These are phyloP conservation scores for Suhomyces canberraensis DNA, from an alignment of 805 yeast species.

Conservation along the genomic window DNA sequence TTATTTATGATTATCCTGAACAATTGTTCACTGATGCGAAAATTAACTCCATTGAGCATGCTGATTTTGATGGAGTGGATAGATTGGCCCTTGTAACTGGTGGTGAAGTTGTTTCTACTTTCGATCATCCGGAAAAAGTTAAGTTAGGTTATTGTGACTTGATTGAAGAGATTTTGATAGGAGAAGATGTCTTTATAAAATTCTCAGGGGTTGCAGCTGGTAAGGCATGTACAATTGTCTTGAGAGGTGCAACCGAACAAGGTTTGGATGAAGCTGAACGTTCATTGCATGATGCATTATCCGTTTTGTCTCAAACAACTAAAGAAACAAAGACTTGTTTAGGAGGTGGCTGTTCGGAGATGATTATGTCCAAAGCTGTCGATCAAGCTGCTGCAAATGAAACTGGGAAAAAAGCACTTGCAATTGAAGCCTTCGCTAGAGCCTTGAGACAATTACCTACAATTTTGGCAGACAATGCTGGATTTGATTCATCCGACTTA, in stretches of 20 bases:
- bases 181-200: conserved; percentile 86
- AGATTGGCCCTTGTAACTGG: conserved; percentile 95
- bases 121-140: conserved; percentile 85
- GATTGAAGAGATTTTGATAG: conserved; percentile 90
- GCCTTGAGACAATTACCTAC: conserved; percentile 95
- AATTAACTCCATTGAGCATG: conserved; percentile 93
- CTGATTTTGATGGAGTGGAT: conserved; percentile 97
- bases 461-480: conserved; percentile 95
- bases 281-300: conserved; percentile 86
- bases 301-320: conserved; percentile 93
- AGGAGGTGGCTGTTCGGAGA: conserved; percentile 89
- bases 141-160: conserved; percentile 83
- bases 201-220: conserved; percentile 96
- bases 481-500: conserved; percentile 88
- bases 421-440: conserved; percentile 90
- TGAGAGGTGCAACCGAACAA: conserved; percentile 58
- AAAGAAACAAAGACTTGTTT: conserved; percentile 86
- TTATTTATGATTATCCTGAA: conserved; percentile 97
- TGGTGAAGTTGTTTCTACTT: conserved; percentile 96
- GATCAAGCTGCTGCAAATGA: conserved; percentile 89
- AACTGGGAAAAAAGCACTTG: conserved; percentile 89
- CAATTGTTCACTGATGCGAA: conserved; percentile 84
- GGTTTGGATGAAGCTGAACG: conserved; percentile 48
- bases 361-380: conserved; percentile 95
- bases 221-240: conserved; percentile 91